These are phyloP conservation scores for Gossypium anomalum DNA, from an alignment of 345 rosid genomes.

Conservation along the genomic window DNA sequence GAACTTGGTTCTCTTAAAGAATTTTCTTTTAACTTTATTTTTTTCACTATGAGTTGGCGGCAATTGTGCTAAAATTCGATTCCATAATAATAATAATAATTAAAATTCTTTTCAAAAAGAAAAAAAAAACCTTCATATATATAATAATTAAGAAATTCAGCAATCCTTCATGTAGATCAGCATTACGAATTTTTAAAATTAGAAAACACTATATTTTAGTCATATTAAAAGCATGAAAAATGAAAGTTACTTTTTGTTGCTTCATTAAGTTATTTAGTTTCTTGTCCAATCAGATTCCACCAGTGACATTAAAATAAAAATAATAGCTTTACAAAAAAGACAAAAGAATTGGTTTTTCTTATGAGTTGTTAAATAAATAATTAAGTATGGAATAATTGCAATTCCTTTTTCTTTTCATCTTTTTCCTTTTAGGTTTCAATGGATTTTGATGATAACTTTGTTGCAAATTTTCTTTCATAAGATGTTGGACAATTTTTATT, in stretches of 20 bases:
- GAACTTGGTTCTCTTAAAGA: slow-evolving; percentile 12
- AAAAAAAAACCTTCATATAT: not conserved
- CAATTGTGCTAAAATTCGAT: not conserved
- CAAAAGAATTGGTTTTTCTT: not conserved
- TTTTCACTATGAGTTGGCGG: not conserved
- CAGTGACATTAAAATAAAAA: not conserved
- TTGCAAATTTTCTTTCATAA: slow-evolving; percentile 14
- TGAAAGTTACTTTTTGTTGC: slow-evolving; percentile 4
- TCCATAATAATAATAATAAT: not conserved
- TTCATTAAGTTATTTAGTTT: not conserved
- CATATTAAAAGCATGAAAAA: not conserved
- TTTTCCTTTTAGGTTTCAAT: slow-evolving; percentile 30
- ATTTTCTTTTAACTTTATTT: not conserved
- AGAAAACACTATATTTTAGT: not conserved
- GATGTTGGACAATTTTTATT: slow-evolving; percentile 24
- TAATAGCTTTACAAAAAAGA: slow-evolving; percentile 13
- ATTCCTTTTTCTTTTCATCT: slow-evolving; percentile 27
- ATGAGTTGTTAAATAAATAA: slow-evolving; percentile 1
- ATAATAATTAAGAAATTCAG: not conserved
- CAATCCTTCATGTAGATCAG: not conserved
- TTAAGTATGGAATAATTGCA: not conserved
- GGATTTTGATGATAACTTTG: slow-evolving; percentile 38
- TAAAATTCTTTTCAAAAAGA: not conserved
- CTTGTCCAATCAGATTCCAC: slow-evolving; percentile 23
- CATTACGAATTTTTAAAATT: not conserved